Evolutionary conservation across 306 rosid species (phyloP).

Genomic region (Ormosia semicastrata): DNA sequence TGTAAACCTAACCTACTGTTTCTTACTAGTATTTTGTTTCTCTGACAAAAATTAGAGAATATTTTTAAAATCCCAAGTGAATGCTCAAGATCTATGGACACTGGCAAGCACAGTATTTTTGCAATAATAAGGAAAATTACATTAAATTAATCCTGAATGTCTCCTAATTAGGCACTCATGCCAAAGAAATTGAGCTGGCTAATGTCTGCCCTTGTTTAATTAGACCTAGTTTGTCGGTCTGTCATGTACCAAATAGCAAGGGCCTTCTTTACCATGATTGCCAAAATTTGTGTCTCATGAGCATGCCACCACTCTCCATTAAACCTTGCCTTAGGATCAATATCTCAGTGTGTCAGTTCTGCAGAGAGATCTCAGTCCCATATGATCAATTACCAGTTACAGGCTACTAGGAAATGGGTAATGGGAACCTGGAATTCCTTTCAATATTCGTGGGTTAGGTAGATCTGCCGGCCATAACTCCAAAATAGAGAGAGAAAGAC

Average conservation of each 20-base stretch:
- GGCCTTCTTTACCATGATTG: conserved; percentile 26
- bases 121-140: conserved; percentile 16
- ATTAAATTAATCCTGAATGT: conserved; percentile 41
- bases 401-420: not conserved
- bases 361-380: conserved; percentile 14
- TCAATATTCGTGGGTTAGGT: conserved; percentile 24
- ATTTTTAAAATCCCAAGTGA: conserved; percentile 58
- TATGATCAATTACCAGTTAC: conserved; percentile 15
- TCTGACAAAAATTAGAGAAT: conserved; percentile 25
- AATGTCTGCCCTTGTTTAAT: conserved; percentile 71
- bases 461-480: conserved; percentile 7
- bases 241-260: conserved; percentile 38
- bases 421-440: not conserved
- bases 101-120: conserved; percentile 39
- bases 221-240: conserved; percentile 48
- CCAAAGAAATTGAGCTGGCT: conserved; percentile 92
- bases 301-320: conserved; percentile 8
- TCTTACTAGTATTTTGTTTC: conserved; percentile 25
- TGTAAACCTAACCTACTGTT: conserved; percentile 35
- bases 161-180: conserved; percentile 58
- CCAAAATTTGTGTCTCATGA: conserved; percentile 25
- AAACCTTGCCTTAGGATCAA: conserved; percentile 27
- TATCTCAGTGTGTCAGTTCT: conserved; percentile 42
- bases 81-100: conserved; percentile 41
- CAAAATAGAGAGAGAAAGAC: conserved; percentile 3